Base-by-base conservation (phyloP, 2,329 filamentous ascomycete species). In the Atkinsonella hypoxylon region DNA sequence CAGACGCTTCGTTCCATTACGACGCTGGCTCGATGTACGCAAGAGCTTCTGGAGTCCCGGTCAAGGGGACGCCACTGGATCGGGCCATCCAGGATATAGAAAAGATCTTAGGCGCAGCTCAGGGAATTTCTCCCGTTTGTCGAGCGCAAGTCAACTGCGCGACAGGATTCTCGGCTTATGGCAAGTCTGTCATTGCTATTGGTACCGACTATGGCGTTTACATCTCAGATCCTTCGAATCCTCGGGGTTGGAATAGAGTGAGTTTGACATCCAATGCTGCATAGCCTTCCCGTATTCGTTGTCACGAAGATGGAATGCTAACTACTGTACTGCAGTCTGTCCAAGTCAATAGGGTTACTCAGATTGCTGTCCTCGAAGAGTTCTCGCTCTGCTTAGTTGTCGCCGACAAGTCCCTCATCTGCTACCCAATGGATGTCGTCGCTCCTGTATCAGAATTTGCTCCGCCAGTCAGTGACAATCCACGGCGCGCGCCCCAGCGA, bases 161-260 rank as follows among this genome's bases (percentile, higher is more conserved):
- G 1, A 91, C 91, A 2, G 85, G 88, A 0, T 98, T 98, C 67
- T 83, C 82, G 30, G 85, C 86, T 0, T 86, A 83, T 62, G 88
- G 88, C 30, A 91, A 85, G 64, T 80, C 86, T 45, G 87, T 96
- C 77, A 84, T 95, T 58, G 93, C 91, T 11, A 86, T 98, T 51
- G 93, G 94, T 42, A 98, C 93, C 1, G 93, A 98, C 62, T 90
- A 87, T 65, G 93, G 93, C 32, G 88, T 98, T 4, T 98, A 82
- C 64, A 85, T 95, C 45, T 87, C 91, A 3, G 89, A 95, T 57
- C 83, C 88, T 48, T 82, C 85, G 48, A 91, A 97, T 62, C 89
- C 93, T 52, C 81, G 94, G 61, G 89, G 89, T 12, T 98, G 93
- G 93, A 80, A 75, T 53, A 85, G 87, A 72, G 89, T 94, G 75